Conservation (phyloP, 139 green algal species). For the Bryopsis sp. region DNA sequence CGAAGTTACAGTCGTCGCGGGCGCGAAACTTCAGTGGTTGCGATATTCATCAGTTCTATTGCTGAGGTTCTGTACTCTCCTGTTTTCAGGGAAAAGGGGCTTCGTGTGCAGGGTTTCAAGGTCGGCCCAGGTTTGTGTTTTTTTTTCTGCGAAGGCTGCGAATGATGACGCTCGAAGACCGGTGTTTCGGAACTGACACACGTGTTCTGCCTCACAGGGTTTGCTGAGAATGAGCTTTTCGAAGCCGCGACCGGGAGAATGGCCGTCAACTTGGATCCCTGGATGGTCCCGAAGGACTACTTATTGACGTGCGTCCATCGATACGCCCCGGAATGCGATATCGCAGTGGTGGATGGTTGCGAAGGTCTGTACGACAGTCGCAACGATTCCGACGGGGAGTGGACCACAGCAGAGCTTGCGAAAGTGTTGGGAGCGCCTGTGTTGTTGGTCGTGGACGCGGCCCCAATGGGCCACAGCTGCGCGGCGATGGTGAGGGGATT, state of each 20-base stretch:
- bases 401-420: conserved; percentile 72
- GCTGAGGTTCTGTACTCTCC: not conserved
- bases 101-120: conserved; percentile 27
- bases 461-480: conserved; percentile 37
- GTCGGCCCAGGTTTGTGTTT: conserved; percentile 21
- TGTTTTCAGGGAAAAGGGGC: conserved; percentile 19
- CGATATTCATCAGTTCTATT: not conserved
- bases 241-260: conserved; percentile 53
- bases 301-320: conserved; percentile 38
- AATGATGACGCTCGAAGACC: not conserved
- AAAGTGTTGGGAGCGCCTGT: conserved; percentile 69
- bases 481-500: conserved; percentile 63
- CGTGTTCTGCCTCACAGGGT: conserved; percentile 40
- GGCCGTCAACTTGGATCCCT: conserved; percentile 76
- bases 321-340: conserved; percentile 41
- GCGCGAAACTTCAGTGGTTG: too few species aligned
- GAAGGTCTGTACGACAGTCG: conserved; percentile 74
- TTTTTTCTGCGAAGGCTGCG: not conserved
- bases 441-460: conserved; percentile 77
- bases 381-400: conserved; percentile 22
- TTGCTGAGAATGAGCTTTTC: conserved; percentile 54
- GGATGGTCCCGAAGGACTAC: conserved; percentile 54
- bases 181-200: not conserved
- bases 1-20: not conserved
- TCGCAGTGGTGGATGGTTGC: conserved; percentile 72